These are phyloP conservation scores for Aspergillus ustus DNA, from an alignment of 2,329 filamentous ascomycete species.

Conservation along the genomic window DNA sequence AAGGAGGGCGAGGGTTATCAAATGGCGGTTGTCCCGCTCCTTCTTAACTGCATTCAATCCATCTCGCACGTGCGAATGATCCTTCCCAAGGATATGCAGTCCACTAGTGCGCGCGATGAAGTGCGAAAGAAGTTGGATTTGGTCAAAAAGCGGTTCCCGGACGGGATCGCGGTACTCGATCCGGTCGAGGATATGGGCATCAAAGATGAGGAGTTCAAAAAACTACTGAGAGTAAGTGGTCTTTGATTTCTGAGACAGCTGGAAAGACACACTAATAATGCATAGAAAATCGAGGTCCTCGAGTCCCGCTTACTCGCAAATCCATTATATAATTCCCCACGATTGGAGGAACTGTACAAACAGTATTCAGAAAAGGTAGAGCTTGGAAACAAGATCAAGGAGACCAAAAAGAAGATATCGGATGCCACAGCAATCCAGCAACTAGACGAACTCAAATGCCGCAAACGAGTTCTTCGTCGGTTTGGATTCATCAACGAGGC, in stretches of 20 bases:
- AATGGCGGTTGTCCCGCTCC: conserved; percentile 82
- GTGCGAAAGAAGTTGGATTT: conserved; percentile 73
- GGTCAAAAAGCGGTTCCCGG: conserved; percentile 84
- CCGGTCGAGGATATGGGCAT: conserved; percentile 97
- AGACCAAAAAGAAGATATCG: conserved; percentile 82
- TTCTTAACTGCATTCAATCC: conserved; percentile 82
- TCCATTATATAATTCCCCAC: conserved; percentile 86
- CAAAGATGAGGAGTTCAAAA: conserved; percentile 89
- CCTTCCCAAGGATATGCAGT: conserved; percentile 75
- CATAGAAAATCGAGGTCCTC: conserved; percentile 90
- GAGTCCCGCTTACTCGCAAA: conserved; percentile 89
- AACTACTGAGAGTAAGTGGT: conserved; percentile 69
- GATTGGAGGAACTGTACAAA: conserved; percentile 81
- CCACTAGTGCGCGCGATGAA: conserved; percentile 69
- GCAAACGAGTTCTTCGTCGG: conserved; percentile 91
- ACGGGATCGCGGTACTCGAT: conserved; percentile 86
- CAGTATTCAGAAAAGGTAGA: conserved; percentile 83
- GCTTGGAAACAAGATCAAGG: conserved; percentile 78
- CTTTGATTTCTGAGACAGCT: background rate
- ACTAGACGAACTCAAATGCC: conserved; percentile 92
- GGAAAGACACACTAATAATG: conserved; percentile 24
- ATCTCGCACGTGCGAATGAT: conserved; percentile 85
- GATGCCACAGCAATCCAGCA: conserved; percentile 88
- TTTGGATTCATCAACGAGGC: conserved; percentile 94
- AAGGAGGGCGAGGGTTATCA: conserved; percentile 67